Evolutionary conservation across 2,329 filamentous ascomycete genomes (phyloP).

Genomic region (Aulographum hederae): DNA sequence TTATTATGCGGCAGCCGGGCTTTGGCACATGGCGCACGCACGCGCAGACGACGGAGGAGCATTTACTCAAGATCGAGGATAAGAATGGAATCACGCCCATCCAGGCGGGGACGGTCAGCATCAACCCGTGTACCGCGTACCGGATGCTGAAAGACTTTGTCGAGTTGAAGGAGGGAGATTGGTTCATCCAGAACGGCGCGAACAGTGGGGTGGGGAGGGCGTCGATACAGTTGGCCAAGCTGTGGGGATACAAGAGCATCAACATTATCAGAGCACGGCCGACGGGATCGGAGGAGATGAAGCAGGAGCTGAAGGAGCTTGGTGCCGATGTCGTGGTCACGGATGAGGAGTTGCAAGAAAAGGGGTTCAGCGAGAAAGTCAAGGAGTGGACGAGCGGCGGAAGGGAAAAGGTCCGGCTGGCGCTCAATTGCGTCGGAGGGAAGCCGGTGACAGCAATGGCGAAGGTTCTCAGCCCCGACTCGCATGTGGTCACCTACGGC

Average conservation of each 20-base stretch:
- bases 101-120: slow-evolving; percentile 72
- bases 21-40: slow-evolving; percentile 95
- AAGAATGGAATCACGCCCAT: slow-evolving; percentile 51
- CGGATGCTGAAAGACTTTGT: slow-evolving; percentile 77
- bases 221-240: slow-evolving; percentile 67
- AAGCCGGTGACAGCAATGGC: slow-evolving; percentile 65
- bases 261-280: slow-evolving; percentile 68
- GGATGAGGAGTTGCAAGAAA: slow-evolving; percentile 39
- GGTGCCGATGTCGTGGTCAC: slow-evolving; percentile 47
- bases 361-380: slow-evolving; percentile 43
- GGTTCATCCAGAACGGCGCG: slow-evolving; percentile 94
- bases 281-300: slow-evolving; percentile 37
- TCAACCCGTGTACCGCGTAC: slow-evolving; percentile 91
- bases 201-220: slow-evolving; percentile 86
- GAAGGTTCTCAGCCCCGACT: slow-evolving; percentile 47
- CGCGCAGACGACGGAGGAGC: slow-evolving; percentile 41
- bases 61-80: slow-evolving; percentile 51
- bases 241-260: slow-evolving; percentile 82
- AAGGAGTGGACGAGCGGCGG: slow-evolving; percentile 52
- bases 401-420: slow-evolving; percentile 55
- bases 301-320: slow-evolving; percentile 38
- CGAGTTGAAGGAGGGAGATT: slow-evolving; percentile 52
- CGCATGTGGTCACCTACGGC: slow-evolving; percentile 79
- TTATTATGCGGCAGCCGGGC: slow-evolving; percentile 65
- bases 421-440: slow-evolving; percentile 86